These are phyloP conservation scores for Leccinum cinnamomeum DNA, from an alignment of 1,284 basidiomycete genomes.

Conservation along the genomic window DNA sequence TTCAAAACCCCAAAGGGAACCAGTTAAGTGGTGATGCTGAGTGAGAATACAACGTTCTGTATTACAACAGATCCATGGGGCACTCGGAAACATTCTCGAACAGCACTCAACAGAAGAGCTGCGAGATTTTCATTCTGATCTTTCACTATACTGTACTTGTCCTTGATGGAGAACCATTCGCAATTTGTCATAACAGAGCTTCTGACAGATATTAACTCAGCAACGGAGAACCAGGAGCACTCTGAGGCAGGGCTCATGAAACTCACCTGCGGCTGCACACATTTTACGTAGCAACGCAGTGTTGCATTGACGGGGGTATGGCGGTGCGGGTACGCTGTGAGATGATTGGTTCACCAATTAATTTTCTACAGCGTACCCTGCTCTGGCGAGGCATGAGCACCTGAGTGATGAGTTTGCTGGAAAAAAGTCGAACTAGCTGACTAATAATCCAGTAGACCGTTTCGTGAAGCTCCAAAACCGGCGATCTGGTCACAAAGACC, in stretches of 20 bases:
- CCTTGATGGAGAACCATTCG: background rate
- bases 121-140: background rate
- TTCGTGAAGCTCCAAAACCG: background rate
- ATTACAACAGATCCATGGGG: background rate
- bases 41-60: background rate
- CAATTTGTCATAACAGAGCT: background rate
- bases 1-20: background rate
- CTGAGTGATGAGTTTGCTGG: background rate
- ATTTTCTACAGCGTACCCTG: background rate
- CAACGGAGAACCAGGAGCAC: background rate
- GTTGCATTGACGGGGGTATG: background rate
- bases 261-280: background rate
- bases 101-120: background rate
- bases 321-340: background rate
- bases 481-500: background rate
- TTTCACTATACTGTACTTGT: background rate
- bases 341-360: background rate
- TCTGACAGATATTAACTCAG: background rate
- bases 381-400: background rate
- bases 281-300: background rate
- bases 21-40: background rate
- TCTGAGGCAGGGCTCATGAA: slow-evolving; percentile 2
- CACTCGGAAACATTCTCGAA: background rate
- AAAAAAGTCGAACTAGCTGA: background rate
- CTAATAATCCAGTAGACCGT: background rate